A percentile compares a stretch with the other conserved stretches of the same genome.
Conservation (phyloP, 345 rosid genomes). For the Linum trigynum region DNA sequence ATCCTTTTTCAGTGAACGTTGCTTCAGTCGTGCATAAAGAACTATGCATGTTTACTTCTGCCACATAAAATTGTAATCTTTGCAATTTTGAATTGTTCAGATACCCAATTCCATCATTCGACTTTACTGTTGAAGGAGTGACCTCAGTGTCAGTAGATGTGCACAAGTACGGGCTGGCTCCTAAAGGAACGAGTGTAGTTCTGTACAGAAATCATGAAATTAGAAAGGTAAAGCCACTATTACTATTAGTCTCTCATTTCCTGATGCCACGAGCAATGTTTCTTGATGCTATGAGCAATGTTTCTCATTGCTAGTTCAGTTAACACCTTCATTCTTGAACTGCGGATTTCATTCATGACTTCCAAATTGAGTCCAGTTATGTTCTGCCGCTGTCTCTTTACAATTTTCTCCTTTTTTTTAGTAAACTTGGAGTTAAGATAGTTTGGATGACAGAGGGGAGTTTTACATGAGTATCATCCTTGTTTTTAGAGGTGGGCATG, state of each 20-base stretch:
- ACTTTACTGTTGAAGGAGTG: conserved; percentile 78
- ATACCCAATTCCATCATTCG: conserved; percentile 78
- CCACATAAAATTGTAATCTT: not conserved
- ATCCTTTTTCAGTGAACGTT: not conserved
- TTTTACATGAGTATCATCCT: too few relatives aligned
- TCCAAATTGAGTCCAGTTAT: too few relatives aligned
- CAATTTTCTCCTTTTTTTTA: too few relatives aligned
- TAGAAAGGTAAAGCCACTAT: conserved; percentile 53
- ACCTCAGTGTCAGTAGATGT: conserved; percentile 88
- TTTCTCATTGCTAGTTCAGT: too few relatives aligned
- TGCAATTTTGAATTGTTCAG: conserved; percentile 25
- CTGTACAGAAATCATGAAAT: conserved; percentile 90
- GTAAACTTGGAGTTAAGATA: too few relatives aligned
- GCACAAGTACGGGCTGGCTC: conserved; percentile 95
- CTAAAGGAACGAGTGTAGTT: conserved; percentile 88
- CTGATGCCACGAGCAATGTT: too few relatives aligned
- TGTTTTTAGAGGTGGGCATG: too few relatives aligned
- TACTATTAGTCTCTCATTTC: not conserved
- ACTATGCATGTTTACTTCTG: not conserved
- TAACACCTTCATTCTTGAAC: not conserved
- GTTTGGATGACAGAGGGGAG: too few relatives aligned
- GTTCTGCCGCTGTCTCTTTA: not conserved
- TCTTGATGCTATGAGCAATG: too few relatives aligned
- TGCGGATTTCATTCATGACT: not conserved
- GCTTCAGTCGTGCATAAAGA: not conserved